phyloP scores from a whole-genome alignment of 371 early-diverging fungal species.

The Apophysomyces trapeziformis region DNA sequence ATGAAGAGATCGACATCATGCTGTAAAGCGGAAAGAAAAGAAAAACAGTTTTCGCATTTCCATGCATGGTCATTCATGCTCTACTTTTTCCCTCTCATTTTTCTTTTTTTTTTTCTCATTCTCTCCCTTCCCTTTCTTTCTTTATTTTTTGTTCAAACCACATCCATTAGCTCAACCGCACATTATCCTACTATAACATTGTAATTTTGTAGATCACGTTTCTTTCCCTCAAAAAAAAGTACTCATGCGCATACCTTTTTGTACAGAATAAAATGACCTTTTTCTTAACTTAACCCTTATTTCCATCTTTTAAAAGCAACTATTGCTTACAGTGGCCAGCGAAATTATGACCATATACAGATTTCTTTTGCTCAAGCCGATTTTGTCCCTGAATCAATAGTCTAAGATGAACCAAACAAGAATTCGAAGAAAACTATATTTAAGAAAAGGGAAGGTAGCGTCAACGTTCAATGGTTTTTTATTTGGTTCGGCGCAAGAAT shows the following conservation, averaged over 20 bases:
- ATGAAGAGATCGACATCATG: conserved; percentile 41
- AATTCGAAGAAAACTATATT: background rate
- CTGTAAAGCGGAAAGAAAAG: conserved; percentile 11
- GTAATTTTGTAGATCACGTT: conserved; percentile 9
- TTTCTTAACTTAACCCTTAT: no score
- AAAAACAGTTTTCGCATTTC: background rate
- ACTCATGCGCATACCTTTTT: conserved; percentile 10
- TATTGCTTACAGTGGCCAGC: no score
- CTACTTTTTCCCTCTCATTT: background rate
- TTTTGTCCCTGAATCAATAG: no score
- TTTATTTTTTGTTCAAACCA: background rate
- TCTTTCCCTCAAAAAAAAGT: background rate
- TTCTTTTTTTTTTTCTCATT: background rate
- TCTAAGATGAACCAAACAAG: no score
- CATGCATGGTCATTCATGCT: background rate
- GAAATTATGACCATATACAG: no score
- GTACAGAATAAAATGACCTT: background rate
- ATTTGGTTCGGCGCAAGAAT: conserved; percentile 17
- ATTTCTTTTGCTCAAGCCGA: no score
- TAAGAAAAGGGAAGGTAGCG: conserved; percentile 2
- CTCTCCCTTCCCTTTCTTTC: background rate
- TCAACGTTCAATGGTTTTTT: conserved; percentile 21
- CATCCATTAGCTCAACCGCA: background rate
- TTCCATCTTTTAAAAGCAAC: no score
- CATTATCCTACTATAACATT: conserved; percentile 3